Evolutionary conservation across 805 yeast species (phyloP), one percentile per base, ranked within the genome.

Genomic region (Yarrowia divulgata): DNA sequence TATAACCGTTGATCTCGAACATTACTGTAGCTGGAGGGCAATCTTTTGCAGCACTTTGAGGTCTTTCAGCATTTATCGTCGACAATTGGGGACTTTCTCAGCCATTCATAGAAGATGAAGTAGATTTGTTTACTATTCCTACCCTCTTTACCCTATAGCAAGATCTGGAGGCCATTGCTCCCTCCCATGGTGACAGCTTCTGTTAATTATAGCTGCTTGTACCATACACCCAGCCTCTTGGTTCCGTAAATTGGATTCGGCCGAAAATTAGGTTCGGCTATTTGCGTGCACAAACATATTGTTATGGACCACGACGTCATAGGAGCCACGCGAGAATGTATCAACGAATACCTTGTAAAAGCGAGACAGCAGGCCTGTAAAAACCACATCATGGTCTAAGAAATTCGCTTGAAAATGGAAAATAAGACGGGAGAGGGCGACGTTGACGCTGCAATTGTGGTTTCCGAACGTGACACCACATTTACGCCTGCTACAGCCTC

Each of bases 241-340:
- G 46, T 43, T 45, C 29, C 19, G 10, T 8, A 18, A 49, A 32
- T 32, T 32, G 37, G 16, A 16, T 49, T 32, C 2, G 52, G n/a
- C 2, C 32, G 6, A 8, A 32, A 49, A 37, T 23, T 13, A 39
- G 45, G 60, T 54, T 54, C 5, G 35, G 34, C 43, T 37, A 37
- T 39, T 54, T 54, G 43, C 35, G 60, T 23, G 39, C 43, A 54
- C 60, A 54, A 54, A 14, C 60, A 54, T 54, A 54, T 54, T 54
- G 60, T 54, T 54, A 54, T 39, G 45, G 34, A 35, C 14, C 35
- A 54, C 60, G 45, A 54, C 60, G 60, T 54, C 60, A 54, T 54
- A 54, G 60, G 43, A 54, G 60, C 45, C 60, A 54, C 60, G 60
- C 60, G 45, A 54, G 60, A 54, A 54, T 54, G 45, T 45, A 13